phyloP scores from a whole-genome alignment of 805 yeast species.

The Wickerhamiella spandovensis region DNA sequence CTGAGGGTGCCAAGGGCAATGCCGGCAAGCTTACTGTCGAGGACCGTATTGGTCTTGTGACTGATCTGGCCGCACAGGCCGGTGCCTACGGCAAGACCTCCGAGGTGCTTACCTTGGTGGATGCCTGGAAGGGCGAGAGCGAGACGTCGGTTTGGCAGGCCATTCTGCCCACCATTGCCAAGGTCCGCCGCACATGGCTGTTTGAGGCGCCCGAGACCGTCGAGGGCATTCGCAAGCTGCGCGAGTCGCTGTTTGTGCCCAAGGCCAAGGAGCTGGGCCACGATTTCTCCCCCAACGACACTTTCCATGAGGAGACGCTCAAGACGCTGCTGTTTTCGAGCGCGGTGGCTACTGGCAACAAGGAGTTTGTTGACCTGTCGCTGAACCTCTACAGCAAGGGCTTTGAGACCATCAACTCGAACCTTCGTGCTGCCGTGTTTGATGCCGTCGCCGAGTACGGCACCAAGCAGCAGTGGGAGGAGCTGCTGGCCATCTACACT shows the following conservation, averaged over 20 bases:
- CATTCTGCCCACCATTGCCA: slow-evolving; percentile 30
- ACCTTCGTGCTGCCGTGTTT: slow-evolving; percentile 55
- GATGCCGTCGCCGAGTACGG: slow-evolving; percentile 54
- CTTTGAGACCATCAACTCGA: slow-evolving; percentile 55
- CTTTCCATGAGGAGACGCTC: slow-evolving; percentile 43
- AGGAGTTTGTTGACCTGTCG: slow-evolving; percentile 24
- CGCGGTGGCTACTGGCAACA: slow-evolving; percentile 24
- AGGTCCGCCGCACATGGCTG: slow-evolving; percentile 33
- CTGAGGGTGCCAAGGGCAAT: slow-evolving; percentile 35
- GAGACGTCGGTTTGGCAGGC: slow-evolving; percentile 43
- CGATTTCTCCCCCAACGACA: slow-evolving; percentile 46
- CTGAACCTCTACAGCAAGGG: slow-evolving; percentile 42
- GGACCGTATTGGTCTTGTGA: slow-evolving; percentile 52
- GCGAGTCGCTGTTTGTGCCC: slow-evolving; percentile 39
- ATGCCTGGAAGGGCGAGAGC: slow-evolving; percentile 35
- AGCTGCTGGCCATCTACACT: slow-evolving; percentile 44
- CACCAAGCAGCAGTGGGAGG: slow-evolving; percentile 47
- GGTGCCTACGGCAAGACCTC: slow-evolving; percentile 39
- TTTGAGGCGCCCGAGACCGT: slow-evolving; percentile 33
- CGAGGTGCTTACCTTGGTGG: slow-evolving; percentile 36
- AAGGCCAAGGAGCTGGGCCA: slow-evolving; percentile 51
- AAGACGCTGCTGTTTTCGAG: slow-evolving; percentile 40
- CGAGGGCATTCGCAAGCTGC: slow-evolving; percentile 32
- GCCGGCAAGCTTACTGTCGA: slow-evolving; percentile 36
- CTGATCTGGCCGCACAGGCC: slow-evolving; percentile 45